These are phyloP conservation scores for Penicillium alfredii DNA, from an alignment of 495 filamentous ascomycete species.

Conservation along the genomic window DNA sequence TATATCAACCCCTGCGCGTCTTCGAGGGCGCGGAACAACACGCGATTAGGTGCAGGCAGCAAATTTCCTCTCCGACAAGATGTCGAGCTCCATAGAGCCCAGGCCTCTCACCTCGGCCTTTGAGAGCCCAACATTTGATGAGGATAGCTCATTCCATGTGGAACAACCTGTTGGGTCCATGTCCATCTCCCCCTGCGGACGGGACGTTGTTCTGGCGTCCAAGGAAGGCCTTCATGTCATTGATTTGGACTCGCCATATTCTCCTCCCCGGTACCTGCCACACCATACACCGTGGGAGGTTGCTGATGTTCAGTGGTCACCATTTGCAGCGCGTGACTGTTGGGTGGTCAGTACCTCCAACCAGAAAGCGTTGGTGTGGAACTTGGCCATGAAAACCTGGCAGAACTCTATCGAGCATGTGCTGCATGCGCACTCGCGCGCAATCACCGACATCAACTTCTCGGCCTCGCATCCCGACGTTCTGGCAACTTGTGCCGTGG, in stretches of 20 bases:
- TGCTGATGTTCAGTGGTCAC: constrained; percentile 97
- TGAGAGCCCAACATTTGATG: constrained; percentile 81
- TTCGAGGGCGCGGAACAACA: too few relatives aligned
- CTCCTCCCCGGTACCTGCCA: constrained; percentile 76
- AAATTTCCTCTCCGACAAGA: too few relatives aligned
- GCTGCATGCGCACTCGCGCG: constrained; percentile 81
- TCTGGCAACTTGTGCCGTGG: constrained; percentile 84
- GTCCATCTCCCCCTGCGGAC: constrained; percentile 87
- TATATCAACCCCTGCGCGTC: too few relatives aligned
- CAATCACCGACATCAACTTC: constrained; percentile 97
- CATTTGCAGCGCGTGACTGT: constrained; percentile 79
- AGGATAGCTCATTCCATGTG: constrained; percentile 77
- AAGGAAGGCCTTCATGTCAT: constrained; percentile 83
- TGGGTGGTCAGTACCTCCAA: constrained; percentile 95
- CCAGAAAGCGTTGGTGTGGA: constrained; percentile 94
- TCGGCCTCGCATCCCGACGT: constrained; percentile 86
- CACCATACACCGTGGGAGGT: constrained; percentile 92
- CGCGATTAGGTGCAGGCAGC: too few relatives aligned
- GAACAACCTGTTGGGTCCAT: constrained; percentile 69
- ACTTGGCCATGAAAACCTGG: constrained; percentile 67
- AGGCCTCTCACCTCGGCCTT: constrained; percentile 57
- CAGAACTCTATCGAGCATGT: constrained; percentile 80
- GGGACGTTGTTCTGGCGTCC: constrained; percentile 90
- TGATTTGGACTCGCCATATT: constrained; percentile 87
- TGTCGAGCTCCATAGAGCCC: constrained; percentile 37